These are phyloP conservation scores for Trichosporon faecale DNA, from an alignment of 1,284 basidiomycete genomes.

Conservation along the genomic window DNA sequence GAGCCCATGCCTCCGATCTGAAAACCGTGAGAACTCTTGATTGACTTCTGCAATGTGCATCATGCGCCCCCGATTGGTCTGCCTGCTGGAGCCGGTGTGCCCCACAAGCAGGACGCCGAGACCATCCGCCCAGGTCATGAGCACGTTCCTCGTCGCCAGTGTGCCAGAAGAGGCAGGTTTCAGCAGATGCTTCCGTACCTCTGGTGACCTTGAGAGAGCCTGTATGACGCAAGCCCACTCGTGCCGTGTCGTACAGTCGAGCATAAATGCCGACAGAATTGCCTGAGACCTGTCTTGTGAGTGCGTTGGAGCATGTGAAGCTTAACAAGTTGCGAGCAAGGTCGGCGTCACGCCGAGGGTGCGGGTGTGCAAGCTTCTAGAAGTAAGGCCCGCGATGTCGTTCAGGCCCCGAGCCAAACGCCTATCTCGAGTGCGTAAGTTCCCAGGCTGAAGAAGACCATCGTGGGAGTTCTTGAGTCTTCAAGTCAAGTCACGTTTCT, in stretches of 20 bases:
- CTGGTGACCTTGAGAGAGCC: background rate
- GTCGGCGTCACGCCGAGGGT: conserved; percentile 3
- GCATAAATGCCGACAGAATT: background rate
- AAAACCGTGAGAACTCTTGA: background rate
- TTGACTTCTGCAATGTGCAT: background rate
- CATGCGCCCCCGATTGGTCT: background rate
- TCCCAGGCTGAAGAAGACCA: background rate
- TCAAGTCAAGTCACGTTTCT: background rate
- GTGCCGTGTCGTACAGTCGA: background rate
- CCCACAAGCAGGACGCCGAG: background rate
- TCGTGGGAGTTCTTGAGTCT: background rate
- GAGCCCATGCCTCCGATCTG: background rate
- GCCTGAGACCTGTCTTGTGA: background rate
- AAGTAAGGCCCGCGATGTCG: background rate
- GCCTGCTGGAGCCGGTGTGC: background rate
- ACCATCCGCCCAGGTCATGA: background rate
- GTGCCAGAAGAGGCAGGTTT: background rate
- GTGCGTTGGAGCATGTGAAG: conserved; percentile 1
- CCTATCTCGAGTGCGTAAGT: background rate
- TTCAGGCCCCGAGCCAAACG: background rate
- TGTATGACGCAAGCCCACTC: background rate
- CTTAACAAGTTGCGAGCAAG: background rate
- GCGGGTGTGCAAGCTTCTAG: background rate
- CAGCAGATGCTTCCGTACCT: background rate
- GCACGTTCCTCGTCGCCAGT: background rate